A percentile compares a stretch with the other conserved stretches of the same genome.
These are phyloP conservation scores for Agrostemma githago DNA, from an alignment of 148 eudicot genomes.

Conservation along the genomic window DNA sequence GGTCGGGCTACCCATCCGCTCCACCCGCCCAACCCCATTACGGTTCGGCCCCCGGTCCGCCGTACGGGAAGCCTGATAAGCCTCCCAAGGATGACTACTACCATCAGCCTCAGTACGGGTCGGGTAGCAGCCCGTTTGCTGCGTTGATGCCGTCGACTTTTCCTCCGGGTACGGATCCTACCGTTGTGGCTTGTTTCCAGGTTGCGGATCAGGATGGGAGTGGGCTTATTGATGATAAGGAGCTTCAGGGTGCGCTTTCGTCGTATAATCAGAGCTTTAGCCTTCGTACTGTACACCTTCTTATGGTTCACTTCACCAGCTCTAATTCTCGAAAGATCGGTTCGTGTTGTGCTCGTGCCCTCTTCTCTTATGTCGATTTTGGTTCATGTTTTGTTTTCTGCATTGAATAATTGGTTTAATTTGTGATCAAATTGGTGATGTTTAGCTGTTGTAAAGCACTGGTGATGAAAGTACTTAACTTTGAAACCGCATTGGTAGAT, in stretches of 20 bases:
- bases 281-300: constrained; percentile 76
- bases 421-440: too few relatives aligned
- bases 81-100: constrained; percentile 17
- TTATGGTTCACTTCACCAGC: constrained; percentile 73
- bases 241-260: constrained; percentile 72
- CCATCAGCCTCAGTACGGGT: neutral
- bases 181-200: constrained; percentile 63
- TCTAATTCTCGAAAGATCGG: constrained; percentile 68
- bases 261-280: constrained; percentile 77
- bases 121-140: constrained; percentile 56
- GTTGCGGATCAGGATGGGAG: constrained; percentile 78
- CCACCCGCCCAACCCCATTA: neutral
- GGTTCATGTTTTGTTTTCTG: too few relatives aligned
- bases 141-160: constrained; percentile 70
- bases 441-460: too few relatives aligned
- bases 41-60: constrained; percentile 31
- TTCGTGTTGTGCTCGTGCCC: constrained; percentile 20
- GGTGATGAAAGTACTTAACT: too few relatives aligned
- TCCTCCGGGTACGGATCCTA: constrained; percentile 89
- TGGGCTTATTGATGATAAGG: constrained; percentile 83
- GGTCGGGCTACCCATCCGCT: neutral
- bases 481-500: too few relatives aligned
- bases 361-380: neutral
- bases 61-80: constrained; percentile 22
- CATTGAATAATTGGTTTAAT: too few relatives aligned